These are phyloP conservation scores for Copromyces sp. DNA, from an alignment of 495 filamentous ascomycete species.

Conservation along the genomic window DNA sequence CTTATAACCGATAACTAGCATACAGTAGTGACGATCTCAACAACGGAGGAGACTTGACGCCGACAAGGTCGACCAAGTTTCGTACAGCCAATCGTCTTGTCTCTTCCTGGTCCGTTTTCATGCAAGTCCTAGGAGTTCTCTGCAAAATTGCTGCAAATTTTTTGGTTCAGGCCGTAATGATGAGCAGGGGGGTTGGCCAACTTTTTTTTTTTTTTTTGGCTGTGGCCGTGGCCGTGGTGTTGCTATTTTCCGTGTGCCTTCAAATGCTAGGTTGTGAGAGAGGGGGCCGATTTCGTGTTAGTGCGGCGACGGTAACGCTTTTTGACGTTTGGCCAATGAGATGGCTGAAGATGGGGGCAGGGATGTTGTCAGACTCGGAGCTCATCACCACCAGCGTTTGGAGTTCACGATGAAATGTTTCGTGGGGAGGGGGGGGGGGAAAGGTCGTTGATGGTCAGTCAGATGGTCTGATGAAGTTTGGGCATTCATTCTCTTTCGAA, in stretches of 20 bases:
- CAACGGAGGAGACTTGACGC: neutral
- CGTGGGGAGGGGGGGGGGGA: neutral
- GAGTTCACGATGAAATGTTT: neutral
- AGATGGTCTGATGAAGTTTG: neutral
- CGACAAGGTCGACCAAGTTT: neutral
- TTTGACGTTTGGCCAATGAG: neutral
- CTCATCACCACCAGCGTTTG: neutral
- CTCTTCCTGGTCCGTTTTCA: neutral
- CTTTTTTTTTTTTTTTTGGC: neutral
- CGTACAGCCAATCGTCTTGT: neutral
- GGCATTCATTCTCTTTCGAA: neutral
- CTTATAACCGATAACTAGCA: neutral
- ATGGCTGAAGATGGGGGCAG: neutral
- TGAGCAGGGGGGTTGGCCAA: neutral
- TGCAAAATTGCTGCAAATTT: neutral
- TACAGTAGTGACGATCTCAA: neutral
- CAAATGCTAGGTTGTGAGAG: neutral
- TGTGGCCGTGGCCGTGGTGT: neutral
- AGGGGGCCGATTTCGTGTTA: neutral
- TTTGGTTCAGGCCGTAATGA: neutral
- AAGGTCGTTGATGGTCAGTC: neutral
- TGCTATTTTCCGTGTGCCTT: neutral
- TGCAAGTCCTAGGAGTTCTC: neutral
- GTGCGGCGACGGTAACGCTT: neutral
- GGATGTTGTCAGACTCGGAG: neutral